phyloP scores from a whole-genome alignment of 129 eudicot species.

The sunflower (Helianthus annuus) region DNA sequence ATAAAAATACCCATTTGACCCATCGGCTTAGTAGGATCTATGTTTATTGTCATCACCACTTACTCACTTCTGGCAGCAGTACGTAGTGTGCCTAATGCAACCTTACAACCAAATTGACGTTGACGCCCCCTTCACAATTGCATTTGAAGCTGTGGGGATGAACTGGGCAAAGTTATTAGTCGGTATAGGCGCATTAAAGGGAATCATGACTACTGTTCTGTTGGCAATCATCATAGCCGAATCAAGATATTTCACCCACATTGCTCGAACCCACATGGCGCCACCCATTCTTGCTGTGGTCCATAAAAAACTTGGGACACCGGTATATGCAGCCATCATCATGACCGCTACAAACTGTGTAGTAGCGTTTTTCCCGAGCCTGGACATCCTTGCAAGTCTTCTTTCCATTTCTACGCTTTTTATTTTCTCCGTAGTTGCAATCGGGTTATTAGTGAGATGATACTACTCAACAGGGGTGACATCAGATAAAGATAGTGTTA shows the following conservation, averaged over 20 bases:
- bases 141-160: constrained; percentile 66
- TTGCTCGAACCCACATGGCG: constrained; percentile 66
- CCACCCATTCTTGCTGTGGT: constrained; percentile 51
- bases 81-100: constrained; percentile 75
- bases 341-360: constrained; percentile 59
- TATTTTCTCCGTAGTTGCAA: constrained; percentile 56
- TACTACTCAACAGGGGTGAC: constrained; percentile 58
- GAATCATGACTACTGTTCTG: constrained; percentile 68
- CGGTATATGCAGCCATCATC: constrained; percentile 59
- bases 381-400: constrained; percentile 53
- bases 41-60: constrained; percentile 51
- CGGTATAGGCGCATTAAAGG: constrained; percentile 68
- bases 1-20: too few relatives aligned
- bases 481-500: constrained; percentile 23
- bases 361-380: constrained; percentile 68
- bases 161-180: constrained; percentile 68
- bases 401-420: constrained; percentile 67
- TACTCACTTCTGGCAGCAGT: constrained; percentile 62
- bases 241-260: constrained; percentile 70
- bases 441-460: constrained; percentile 60
- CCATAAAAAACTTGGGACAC: constrained; percentile 60
- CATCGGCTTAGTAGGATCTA: constrained; percentile 73
- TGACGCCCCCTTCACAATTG: constrained; percentile 49
- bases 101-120: constrained; percentile 40
- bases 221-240: constrained; percentile 60